Conservation (phyloP, 1,139 yeast species). For the Scheffersomyces segobiensis region DNA sequence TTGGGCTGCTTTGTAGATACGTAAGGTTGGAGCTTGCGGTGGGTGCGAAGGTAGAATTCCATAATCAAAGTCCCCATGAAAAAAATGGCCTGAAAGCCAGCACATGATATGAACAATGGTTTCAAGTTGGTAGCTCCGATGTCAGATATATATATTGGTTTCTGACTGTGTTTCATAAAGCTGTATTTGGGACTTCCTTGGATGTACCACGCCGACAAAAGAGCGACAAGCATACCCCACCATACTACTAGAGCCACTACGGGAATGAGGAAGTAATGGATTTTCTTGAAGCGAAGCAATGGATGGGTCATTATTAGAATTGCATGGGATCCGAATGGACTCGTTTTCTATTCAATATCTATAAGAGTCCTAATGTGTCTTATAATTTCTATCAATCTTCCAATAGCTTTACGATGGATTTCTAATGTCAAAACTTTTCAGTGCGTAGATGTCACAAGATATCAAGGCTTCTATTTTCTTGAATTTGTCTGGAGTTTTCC, state of each 20-base stretch:
- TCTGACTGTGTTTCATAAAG: slow-evolving; percentile 50
- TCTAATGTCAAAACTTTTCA: neutral
- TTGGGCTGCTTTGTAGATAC: slow-evolving; percentile 47
- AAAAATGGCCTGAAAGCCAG: slow-evolving; percentile 64
- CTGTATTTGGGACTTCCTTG: slow-evolving; percentile 76
- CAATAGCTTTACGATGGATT: neutral
- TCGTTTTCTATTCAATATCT: neutral
- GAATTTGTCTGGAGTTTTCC: neutral
- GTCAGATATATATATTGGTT: slow-evolving; percentile 69
- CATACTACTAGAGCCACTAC: slow-evolving; percentile 57
- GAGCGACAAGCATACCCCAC: slow-evolving; percentile 79
- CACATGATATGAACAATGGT: slow-evolving; percentile 26
- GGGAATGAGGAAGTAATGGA: slow-evolving; percentile 46
- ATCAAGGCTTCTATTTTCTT: neutral
- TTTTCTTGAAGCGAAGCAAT: slow-evolving; percentile 16
- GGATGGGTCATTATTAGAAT: slow-evolving; percentile 7
- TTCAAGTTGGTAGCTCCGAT: slow-evolving; percentile 30
- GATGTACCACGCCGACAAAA: slow-evolving; percentile 66
- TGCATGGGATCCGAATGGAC: neutral
- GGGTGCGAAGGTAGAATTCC: slow-evolving; percentile 56
- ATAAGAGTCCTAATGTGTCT: neutral
- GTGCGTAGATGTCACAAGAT: neutral
- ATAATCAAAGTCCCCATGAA: slow-evolving; percentile 66
- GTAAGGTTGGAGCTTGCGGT: slow-evolving; percentile 55
- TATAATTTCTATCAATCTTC: neutral